Evolutionary conservation across 2,329 filamentous ascomycete genomes (phyloP).

Genomic region (Botrytis porri): DNA sequence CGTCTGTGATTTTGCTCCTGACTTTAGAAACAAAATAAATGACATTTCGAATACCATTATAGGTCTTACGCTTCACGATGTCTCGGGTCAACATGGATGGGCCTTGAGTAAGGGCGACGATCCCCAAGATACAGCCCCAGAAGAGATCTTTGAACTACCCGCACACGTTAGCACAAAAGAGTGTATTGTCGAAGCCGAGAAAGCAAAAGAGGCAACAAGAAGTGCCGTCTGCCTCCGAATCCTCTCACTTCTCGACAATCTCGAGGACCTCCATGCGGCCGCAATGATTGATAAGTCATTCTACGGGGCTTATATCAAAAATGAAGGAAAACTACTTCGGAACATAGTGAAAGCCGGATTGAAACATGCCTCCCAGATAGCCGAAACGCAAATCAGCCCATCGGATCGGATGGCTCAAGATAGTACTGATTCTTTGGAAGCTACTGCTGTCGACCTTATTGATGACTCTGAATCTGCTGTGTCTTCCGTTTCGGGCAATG

Average conservation of each 20-base stretch:
- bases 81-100: slow-evolving; percentile 50
- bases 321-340: slow-evolving; percentile 42
- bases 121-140: slow-evolving; percentile 4
- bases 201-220: slow-evolving; percentile 17
- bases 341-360: slow-evolving; percentile 33
- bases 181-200: slow-evolving; percentile 23
- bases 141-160: slow-evolving; percentile 20
- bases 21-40: slow-evolving; percentile 47
- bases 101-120: slow-evolving; percentile 43
- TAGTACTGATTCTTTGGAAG: not conserved
- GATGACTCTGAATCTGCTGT: slow-evolving; percentile 25
- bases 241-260: slow-evolving; percentile 41
- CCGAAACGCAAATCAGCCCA: slow-evolving; percentile 13
- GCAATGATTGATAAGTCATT: slow-evolving; percentile 45
- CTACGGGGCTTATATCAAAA: slow-evolving; percentile 46
- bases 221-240: slow-evolving; percentile 42
- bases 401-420: not conserved
- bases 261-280: slow-evolving; percentile 44
- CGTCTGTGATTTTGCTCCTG: slow-evolving; percentile 50
- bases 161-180: slow-evolving; percentile 15
- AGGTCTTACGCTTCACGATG: slow-evolving; percentile 49
- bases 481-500: not conserved
- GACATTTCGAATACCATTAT: slow-evolving; percentile 52
- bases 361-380: slow-evolving; percentile 21
- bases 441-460: slow-evolving; percentile 7